A percentile compares a stretch with the other conserved stretches of the same genome.
Conservation (phyloP, 2,329 filamentous ascomycete species). For the Phialophora verrucosa region DNA sequence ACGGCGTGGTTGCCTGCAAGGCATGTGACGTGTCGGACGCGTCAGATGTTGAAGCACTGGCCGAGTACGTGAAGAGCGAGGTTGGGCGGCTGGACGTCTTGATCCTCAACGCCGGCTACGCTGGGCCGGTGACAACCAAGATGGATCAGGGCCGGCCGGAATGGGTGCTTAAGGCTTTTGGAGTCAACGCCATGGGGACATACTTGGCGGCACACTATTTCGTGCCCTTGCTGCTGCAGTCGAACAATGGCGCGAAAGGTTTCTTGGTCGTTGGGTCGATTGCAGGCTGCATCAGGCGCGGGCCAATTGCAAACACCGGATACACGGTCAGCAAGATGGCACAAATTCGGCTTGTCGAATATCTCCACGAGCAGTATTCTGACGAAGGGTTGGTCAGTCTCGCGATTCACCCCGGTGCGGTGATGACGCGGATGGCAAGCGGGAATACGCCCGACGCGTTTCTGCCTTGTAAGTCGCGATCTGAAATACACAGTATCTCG, state of each 20-base stretch:
- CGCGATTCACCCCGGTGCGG: constrained; percentile 47
- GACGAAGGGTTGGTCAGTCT: constrained; percentile 39
- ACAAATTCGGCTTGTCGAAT: constrained; percentile 48
- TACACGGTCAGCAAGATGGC: constrained; percentile 49
- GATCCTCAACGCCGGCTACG: constrained; percentile 42
- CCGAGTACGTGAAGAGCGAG: constrained; percentile 30
- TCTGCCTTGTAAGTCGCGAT: constrained; percentile 26
- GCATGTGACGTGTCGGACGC: constrained; percentile 44
- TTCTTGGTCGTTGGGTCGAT: constrained; percentile 46
- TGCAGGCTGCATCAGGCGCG: constrained; percentile 46
- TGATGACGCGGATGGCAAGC: constrained; percentile 46
- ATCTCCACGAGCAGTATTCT: constrained; percentile 47
- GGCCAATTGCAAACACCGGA: constrained; percentile 49
- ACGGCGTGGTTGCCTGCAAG: constrained; percentile 41
- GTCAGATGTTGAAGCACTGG: constrained; percentile 39
- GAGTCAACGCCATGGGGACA: constrained; percentile 48
- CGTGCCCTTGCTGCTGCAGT: constrained; percentile 43
- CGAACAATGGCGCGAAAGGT: constrained; percentile 39
- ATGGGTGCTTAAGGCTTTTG: constrained; percentile 46
- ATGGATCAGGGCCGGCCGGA: constrained; percentile 44
- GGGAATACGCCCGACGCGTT: constrained; percentile 41
- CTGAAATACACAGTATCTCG: neutral
- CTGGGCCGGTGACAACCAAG: constrained; percentile 45
- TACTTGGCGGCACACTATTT: constrained; percentile 48
- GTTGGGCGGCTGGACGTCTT: constrained; percentile 38